phyloP scores from a whole-genome alignment of 352 stramenopile genomes.

The Pelagophyceae sp. region DNA sequence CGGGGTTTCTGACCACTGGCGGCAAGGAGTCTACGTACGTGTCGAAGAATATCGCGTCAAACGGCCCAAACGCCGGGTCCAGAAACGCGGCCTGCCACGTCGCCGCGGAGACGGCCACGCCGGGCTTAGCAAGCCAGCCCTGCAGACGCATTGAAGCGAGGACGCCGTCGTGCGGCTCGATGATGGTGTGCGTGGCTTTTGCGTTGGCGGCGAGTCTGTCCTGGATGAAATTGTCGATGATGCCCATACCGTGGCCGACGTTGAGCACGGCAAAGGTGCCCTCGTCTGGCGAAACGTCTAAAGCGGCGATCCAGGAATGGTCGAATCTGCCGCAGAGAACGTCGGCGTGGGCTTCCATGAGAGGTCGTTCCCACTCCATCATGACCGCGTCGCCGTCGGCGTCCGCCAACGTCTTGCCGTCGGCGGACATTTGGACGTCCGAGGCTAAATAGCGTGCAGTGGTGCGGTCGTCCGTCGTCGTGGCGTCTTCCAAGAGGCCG shows the following conservation, averaged over 20 bases:
- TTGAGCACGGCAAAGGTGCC: conserved; percentile 46
- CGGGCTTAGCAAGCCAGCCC: conserved; percentile 53
- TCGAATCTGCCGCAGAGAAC: background rate
- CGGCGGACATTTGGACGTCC: conserved; percentile 39
- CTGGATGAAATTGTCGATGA: conserved; percentile 60
- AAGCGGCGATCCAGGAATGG: background rate
- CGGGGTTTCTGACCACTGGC: no score
- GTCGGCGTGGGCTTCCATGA: conserved; percentile 60
- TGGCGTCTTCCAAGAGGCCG: conserved; percentile 28
- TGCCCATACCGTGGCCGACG: conserved; percentile 66
- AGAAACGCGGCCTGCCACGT: conserved; percentile 60
- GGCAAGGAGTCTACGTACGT: no score
- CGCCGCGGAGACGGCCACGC: conserved; percentile 54
- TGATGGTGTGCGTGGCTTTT: conserved; percentile 39
- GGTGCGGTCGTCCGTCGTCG: conserved; percentile 35
- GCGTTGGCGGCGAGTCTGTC: background rate
- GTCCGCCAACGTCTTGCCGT: conserved; percentile 52
- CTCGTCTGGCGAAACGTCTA: background rate
- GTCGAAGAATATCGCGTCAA: conserved; percentile 69
- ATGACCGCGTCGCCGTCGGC: conserved; percentile 61
- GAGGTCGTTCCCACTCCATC: conserved; percentile 69
- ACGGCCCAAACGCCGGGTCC: conserved; percentile 11
- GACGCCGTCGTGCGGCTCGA: conserved; percentile 64
- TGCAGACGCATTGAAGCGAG: conserved; percentile 52
- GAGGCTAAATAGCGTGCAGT: conserved; percentile 34